Evolutionary conservation across 257 asterid species (phyloP).

Genomic region (Pogostemon cablin): DNA sequence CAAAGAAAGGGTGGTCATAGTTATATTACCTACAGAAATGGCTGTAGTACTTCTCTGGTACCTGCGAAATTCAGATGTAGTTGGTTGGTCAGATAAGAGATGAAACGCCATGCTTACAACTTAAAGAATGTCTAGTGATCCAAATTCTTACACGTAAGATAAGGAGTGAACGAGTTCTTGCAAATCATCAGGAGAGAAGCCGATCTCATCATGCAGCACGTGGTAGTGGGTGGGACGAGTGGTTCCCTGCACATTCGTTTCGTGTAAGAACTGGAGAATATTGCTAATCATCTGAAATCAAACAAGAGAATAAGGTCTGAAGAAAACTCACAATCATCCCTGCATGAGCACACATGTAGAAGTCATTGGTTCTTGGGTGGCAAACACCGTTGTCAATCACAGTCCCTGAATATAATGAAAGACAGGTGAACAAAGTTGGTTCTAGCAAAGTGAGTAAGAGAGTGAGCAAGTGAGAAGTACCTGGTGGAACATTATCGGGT

Average conservation of each 20-base stretch:
- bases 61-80: conserved; percentile 43
- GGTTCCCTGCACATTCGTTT: conserved; percentile 56
- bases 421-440: background rate
- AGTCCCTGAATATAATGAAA: conserved; percentile 51
- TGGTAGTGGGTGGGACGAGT: conserved; percentile 83
- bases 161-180: conserved; percentile 73
- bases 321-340: conserved; percentile 67
- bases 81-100: background rate
- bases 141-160: conserved; percentile 68
- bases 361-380: conserved; percentile 62
- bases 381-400: conserved; percentile 67
- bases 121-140: background rate
- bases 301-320: background rate
- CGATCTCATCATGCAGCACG: conserved; percentile 65
- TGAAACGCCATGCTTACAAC: background rate
- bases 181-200: conserved; percentile 67
- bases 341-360: conserved; percentile 83
- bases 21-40: conserved; percentile 68
- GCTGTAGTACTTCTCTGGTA: conserved; percentile 88
- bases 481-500: conserved; percentile 65
- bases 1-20: background rate
- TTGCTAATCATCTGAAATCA: background rate
- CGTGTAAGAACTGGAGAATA: background rate
- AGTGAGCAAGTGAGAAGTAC: background rate
- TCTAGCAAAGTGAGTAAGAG: background rate